Base-by-base conservation (phyloP, 768 basidiomycete species). In the Kwoniella mangroviensis region DNA sequence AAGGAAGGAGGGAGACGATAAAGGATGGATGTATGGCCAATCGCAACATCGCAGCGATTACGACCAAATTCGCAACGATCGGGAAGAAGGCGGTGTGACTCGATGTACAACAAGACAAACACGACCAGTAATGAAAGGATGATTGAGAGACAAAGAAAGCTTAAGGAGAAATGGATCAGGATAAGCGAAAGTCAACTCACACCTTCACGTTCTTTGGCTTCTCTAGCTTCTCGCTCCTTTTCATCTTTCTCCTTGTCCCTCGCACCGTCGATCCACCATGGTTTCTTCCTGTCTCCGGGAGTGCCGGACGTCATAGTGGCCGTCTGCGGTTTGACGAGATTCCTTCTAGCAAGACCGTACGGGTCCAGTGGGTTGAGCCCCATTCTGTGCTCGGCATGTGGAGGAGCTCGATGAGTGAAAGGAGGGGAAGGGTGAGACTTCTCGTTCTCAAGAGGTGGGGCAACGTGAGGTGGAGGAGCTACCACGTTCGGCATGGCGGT, bases 251-350 rank as follows among this genome's bases (percentile, higher is more conserved):
- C 70, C 60, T 61, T 62, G 12, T 69, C 65, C 22, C 69, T 61
- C 17, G 71, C 55, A 13, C 71, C 72, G 11, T 77, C 76, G 43
- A 73, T 68, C 72, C 73, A 77, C 76, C 76, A 77, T 5, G 74
- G 71, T 28, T 67, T 72, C 65, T 75, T 75, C 17, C 70, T 43
- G 17, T 66, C 70, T 42, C 54, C 68, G n/a, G 63, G 26, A 15
- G 62, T 22, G 11, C 57, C 66, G 40, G 67, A 60, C 19, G 42
- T 26, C 22, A 59, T 51, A 5, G 57, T 58, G 2, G 62, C 26
- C 5, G 59, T 63, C 12, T 56, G 54, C 6, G 68, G 68, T 56
- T 69, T 69, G 43, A 49, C 52, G 17, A 34, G 58, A 22, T 34
- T 28, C n/a, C 67, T 43, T 41, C 62, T n/a, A 24, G 61, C 55